Evolutionary conservation across 495 filamentous ascomycete genomes (phyloP).

Genomic region (Neurospora cerealis): DNA sequence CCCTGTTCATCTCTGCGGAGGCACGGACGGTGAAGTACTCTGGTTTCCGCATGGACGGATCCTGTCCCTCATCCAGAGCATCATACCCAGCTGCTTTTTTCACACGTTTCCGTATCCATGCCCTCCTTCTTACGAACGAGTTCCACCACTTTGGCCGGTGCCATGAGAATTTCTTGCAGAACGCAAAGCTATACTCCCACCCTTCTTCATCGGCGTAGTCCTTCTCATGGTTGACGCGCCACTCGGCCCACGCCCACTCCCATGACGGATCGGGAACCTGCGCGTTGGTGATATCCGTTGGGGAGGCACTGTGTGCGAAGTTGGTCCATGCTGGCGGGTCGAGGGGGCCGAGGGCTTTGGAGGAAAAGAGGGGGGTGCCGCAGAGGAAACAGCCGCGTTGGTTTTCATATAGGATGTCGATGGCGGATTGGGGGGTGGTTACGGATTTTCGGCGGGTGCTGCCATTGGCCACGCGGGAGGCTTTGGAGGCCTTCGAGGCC

Average conservation of each 20-base stretch:
- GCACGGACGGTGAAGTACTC: slow-evolving; percentile 82
- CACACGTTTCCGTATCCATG: slow-evolving; percentile 80
- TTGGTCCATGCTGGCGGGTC: slow-evolving; percentile 87
- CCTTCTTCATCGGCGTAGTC: slow-evolving; percentile 78
- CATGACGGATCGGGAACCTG: slow-evolving; percentile 93
- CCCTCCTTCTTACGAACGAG: slow-evolving; percentile 78
- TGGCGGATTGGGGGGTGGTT: slow-evolving; percentile 41
- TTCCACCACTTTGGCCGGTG: slow-evolving; percentile 88
- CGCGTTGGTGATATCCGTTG: slow-evolving; percentile 80
- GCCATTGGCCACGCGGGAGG: not conserved
- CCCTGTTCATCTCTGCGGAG: slow-evolving; percentile 25
- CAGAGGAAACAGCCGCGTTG: slow-evolving; percentile 77
- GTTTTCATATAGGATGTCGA: slow-evolving; percentile 95
- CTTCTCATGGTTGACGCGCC: slow-evolving; percentile 79
- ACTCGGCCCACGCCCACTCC: slow-evolving; percentile 91
- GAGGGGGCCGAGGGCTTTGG: slow-evolving; percentile 72
- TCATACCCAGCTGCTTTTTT: slow-evolving; percentile 41
- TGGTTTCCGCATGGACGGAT: slow-evolving; percentile 56
- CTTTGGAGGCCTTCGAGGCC: not conserved
- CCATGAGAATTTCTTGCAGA: slow-evolving; percentile 68
- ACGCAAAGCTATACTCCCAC: slow-evolving; percentile 91
- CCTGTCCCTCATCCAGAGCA: slow-evolving; percentile 9
- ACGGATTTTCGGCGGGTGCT: not conserved
- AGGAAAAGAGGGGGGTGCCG: slow-evolving; percentile 80
- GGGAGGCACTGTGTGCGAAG: slow-evolving; percentile 54